Evolutionary conservation across 2,329 filamentous ascomycete genomes (phyloP), one percentile per base, ranked within the genome.

Genomic region (Nothomitra cinnamomea): DNA sequence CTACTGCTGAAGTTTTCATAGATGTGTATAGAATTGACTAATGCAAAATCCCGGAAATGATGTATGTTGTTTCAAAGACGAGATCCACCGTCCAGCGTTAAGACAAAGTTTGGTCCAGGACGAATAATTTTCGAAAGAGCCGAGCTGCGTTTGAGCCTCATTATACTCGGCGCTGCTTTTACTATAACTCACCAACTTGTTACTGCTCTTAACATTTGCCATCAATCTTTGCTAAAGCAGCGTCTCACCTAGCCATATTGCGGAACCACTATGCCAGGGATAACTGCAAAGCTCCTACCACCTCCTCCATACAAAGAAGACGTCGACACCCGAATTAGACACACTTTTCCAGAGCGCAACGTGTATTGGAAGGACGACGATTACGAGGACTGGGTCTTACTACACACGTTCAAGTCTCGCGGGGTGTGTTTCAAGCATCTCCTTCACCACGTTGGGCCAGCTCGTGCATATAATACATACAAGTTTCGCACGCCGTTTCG

Each of bases 1-100:
- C 70, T 63, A 82, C 69, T 58, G 77, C 78, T 42, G 76, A 74
- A 52, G 76, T 73, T 63, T 72, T 74, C 66, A 78, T 70, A 54
- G 63, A 17, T 53, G 25, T n/a, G 47, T 22, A 50, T 6, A 47
- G 22, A 15, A 6, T 10, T 35, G 45, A 35, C 32, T 12, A 28
- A 28, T 17, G 22, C 28, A 35, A 49, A 13, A 32, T 10, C 22
- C 3, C 25, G 12, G 25, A 32, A n/a, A 15, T 13, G 45, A 49
- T 49, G 45, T 15, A 3, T 17, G 45, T 35, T 35, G 45, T 35
- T 17, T 5, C 28, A 24, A 32, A 17, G 6, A 49, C 25, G 45
- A 32, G n/a, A 12, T 35, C 17, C 32, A 24, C 12, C 32, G 24
- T 12, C 25, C 22, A 12, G 42, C 19, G 42, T 19, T 48, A 17